Evolutionary conservation across 257 asterid species (phyloP).

Genomic region (Ocimum tenuiflorum): DNA sequence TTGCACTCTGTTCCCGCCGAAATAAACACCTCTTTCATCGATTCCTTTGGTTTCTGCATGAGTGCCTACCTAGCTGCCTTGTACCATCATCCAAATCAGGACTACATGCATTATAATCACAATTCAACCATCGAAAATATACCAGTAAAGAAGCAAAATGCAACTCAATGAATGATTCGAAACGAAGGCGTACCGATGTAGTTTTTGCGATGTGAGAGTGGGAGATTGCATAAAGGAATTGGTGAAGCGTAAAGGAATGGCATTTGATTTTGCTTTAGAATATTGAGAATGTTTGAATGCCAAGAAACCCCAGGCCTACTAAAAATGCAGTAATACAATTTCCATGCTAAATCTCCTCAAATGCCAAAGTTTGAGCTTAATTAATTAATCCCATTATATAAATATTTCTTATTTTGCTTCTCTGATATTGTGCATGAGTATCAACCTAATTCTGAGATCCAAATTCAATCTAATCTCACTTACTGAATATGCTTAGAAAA

Average conservation of each 20-base stretch:
- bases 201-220: background rate
- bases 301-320: slow-evolving; percentile 35
- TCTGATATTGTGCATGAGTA: too few relatives aligned
- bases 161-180: background rate
- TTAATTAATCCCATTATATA: too few relatives aligned
- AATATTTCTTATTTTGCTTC: too few relatives aligned
- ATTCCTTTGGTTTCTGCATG: slow-evolving; percentile 48
- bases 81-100: background rate
- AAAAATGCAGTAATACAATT: too few relatives aligned
- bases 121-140: background rate
- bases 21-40: slow-evolving; percentile 34
- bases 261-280: slow-evolving; percentile 26
- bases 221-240: background rate
- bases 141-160: background rate
- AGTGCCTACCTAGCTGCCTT: slow-evolving; percentile 4
- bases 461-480: too few relatives aligned
- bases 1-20: slow-evolving; percentile 12
- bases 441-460: too few relatives aligned
- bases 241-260: background rate
- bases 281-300: slow-evolving; percentile 35
- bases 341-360: too few relatives aligned
- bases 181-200: background rate
- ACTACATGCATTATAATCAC: background rate
- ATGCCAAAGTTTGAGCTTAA: too few relatives aligned
- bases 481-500: too few relatives aligned